Evolutionary conservation across 208 protist species (phyloP), one percentile per base, ranked within the genome.

Genomic region (Wallacemonas sp.): DNA sequence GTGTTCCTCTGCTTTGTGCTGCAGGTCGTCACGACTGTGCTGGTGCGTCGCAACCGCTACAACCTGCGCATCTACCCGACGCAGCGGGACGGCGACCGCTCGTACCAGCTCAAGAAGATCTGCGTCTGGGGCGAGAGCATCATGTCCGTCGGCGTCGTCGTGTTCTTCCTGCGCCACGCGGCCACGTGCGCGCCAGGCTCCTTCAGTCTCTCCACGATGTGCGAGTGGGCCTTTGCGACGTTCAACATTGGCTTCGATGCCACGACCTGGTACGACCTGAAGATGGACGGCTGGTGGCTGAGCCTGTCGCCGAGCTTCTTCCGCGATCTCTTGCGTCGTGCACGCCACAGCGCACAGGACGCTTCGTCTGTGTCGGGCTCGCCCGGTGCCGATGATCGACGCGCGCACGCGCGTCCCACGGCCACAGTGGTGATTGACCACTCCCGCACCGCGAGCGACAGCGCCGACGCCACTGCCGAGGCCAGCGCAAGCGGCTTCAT

Each of bases 201-300:
- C 14, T 89, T 81, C 71, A 91, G 82, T 49, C 55, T 87, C 20
- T 74, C 87, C 1, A 91, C 74, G 26, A 86, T 93, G 67, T 84
- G 73, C 42, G 87, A 93, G 72, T 93, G 87, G 80, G 20, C 44
- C 2, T 90, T 93, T 29, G 82, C 61, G 16, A 33, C 46, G 22
- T 87, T 76, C 71, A 93, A 88, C 70, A 75, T 93, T 54, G 32
- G 65, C 52, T 93, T 73, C 57, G 87, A 93, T 62, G 79, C 57
- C 46, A 82, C 77, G 16, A 59, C 64, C 3, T 91, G 81, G 76
- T 91, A 76, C 55, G 87, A 91, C 42, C 29, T 90, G 45, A 78
- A 82, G 80, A 70, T 77, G 44, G 80, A 84, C 59, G 80, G 82
- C 22, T 87, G 82, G 82, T 88, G 77, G 74, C 76, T 91, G 12